Conservation (phyloP, 208 protist genomes). For the Lotmaria passim region DNA sequence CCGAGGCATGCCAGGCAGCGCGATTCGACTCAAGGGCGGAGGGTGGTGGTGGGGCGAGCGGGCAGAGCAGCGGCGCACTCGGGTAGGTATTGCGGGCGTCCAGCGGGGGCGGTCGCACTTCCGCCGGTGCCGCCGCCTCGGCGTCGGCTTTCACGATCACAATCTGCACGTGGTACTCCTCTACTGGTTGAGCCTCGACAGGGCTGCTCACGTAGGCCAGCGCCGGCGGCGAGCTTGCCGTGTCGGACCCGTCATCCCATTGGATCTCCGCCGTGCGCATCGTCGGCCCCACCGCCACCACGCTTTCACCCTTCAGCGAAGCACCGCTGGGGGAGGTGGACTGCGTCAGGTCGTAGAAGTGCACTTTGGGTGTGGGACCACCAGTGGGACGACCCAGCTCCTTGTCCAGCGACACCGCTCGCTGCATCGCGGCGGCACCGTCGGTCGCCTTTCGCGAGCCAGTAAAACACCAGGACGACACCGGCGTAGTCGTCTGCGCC, state of each 20-base stretch:
- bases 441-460: background rate
- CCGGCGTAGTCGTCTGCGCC: background rate
- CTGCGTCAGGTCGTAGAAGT: slow-evolving; percentile 15
- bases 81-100: background rate
- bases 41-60: background rate
- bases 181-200: background rate
- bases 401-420: background rate
- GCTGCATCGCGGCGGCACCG: slow-evolving; percentile 1
- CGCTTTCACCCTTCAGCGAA: background rate
- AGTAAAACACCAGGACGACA: background rate
- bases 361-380: background rate
- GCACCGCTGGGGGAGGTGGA: background rate
- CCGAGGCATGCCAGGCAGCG: background rate
- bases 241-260: slow-evolving; percentile 22
- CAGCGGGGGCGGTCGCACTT: slow-evolving; percentile 15
- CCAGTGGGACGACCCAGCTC: background rate
- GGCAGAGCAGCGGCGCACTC: slow-evolving; percentile 15
- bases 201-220: slow-evolving; percentile 10
- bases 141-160: slow-evolving; percentile 18
- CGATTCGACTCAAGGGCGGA: background rate
- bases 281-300: background rate
- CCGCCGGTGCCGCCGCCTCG: background rate
- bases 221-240: slow-evolving; percentile 11
- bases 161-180: slow-evolving; percentile 24
- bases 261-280: slow-evolving; percentile 7